Percentiles rank a stretch among this genome's conserved stretches.
Conservation (phyloP, 352 stramenopile genomes). For the Phytophthora tentaculata region DNA sequence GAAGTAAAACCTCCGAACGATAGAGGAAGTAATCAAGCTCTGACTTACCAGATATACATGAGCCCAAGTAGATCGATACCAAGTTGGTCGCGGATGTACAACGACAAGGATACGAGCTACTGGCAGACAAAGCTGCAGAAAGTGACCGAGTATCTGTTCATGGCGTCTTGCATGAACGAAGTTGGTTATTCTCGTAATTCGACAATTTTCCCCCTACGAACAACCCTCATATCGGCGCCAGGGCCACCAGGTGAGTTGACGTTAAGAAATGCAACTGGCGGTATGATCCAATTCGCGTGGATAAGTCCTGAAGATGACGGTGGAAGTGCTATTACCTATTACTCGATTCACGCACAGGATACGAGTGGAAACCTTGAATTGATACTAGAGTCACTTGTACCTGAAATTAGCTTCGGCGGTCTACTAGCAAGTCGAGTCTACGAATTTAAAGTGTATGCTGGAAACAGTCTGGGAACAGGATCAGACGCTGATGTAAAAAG, state of each 20-base stretch:
- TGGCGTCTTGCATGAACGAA: constrained; percentile 51
- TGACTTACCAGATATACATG: constrained; percentile 71
- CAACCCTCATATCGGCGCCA: constrained; percentile 55
- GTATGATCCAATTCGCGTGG: constrained; percentile 54
- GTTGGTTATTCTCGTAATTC: constrained; percentile 52
- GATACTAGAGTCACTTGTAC: background rate
- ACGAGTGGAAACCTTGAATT: background rate
- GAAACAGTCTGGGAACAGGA: constrained; percentile 48
- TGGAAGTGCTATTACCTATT: constrained; percentile 49
- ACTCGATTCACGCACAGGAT: constrained; percentile 41
- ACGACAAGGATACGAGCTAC: constrained; percentile 43
- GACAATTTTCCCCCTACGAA: constrained; percentile 34
- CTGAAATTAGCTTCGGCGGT: constrained; percentile 38
- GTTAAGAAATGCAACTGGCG: constrained; percentile 35
- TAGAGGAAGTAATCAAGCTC: constrained; percentile 30
- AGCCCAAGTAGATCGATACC: constrained; percentile 20
- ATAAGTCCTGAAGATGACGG: constrained; percentile 56
- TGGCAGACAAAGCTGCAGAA: constrained; percentile 64
- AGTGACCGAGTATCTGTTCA: constrained; percentile 57
- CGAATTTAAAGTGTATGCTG: constrained; percentile 57
- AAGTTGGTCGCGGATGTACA: constrained; percentile 53
- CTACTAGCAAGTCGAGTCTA: constrained; percentile 51
- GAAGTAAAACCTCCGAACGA: constrained; percentile 51
- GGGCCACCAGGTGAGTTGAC: constrained; percentile 43
- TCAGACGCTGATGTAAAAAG: constrained; percentile 33